phyloP scores from a whole-genome alignment of 805 yeast genomes.

The Ogataea glucozyma region DNA sequence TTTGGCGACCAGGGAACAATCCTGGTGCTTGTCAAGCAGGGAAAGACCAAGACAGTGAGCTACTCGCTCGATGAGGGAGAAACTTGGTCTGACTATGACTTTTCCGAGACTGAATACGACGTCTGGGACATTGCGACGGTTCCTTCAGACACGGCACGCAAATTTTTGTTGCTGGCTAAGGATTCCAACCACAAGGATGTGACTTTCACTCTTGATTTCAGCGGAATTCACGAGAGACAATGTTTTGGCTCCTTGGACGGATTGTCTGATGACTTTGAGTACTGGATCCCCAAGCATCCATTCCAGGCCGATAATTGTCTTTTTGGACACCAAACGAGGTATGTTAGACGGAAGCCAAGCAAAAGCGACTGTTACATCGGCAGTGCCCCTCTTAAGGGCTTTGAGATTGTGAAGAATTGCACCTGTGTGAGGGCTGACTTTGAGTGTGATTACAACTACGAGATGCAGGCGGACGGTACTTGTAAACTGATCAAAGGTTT shows the following conservation, averaged over 20 bases:
- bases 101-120: conserved; percentile 54
- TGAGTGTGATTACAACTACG: conserved; percentile 91
- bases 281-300: conserved; percentile 64
- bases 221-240: conserved; percentile 49
- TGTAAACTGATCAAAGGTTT: conserved; percentile 82
- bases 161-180: conserved; percentile 64
- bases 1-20: conserved; percentile 94
- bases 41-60: conserved; percentile 53
- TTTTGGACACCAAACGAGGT: conserved; percentile 68
- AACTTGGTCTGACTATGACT: conserved; percentile 68
- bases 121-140: conserved; percentile 82
- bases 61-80: conserved; percentile 82
- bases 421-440: conserved; percentile 82
- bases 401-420: conserved; percentile 63
- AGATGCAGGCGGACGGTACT: conserved; percentile 70
- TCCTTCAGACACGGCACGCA: conserved; percentile 86
- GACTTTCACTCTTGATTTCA: conserved; percentile 59
- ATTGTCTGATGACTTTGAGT: conserved; percentile 58
- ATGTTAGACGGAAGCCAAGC: conserved; percentile 57
- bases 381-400: conserved; percentile 62
- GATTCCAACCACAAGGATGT: conserved; percentile 37
- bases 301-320: conserved; percentile 52
- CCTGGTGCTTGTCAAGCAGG: conserved; percentile 65
- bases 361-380: conserved; percentile 70
- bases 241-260: conserved; percentile 50